A percentile compares a stretch with the other conserved stretches of the same genome.
Conservation (phyloP, 345 rosid species). For the Populus davidiana region DNA sequence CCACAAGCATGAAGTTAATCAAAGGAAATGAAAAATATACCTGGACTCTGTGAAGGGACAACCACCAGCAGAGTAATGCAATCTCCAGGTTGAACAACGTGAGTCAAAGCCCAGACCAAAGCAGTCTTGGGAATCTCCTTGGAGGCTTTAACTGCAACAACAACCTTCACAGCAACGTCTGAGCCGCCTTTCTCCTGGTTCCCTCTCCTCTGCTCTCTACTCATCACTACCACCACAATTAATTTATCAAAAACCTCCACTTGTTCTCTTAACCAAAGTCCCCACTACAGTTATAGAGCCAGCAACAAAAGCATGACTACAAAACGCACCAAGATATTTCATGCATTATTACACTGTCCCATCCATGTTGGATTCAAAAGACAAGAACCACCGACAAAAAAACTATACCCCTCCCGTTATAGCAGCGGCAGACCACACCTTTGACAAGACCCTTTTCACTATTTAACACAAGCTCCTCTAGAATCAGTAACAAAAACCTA, state of each 20-base stretch:
- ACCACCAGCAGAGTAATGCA: slow-evolving; percentile 89
- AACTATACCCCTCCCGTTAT: slow-evolving; percentile 22
- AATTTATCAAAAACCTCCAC: not conserved
- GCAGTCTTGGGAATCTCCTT: slow-evolving; percentile 93
- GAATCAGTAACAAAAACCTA: slow-evolving; percentile 12
- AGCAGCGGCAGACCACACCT: slow-evolving; percentile 32
- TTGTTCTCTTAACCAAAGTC: slow-evolving; percentile 11
- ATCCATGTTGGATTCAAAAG: slow-evolving; percentile 34
- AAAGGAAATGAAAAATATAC: slow-evolving; percentile 33
- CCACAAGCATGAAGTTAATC: not conserved
- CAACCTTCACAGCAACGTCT: slow-evolving; percentile 66
- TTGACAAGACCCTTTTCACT: slow-evolving; percentile 50
- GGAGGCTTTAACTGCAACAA: slow-evolving; percentile 94
- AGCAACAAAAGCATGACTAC: slow-evolving; percentile 7
- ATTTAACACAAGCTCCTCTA: slow-evolving; percentile 31
- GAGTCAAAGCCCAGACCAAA: slow-evolving; percentile 96
- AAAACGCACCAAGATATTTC: slow-evolving; percentile 12
- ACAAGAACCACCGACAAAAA: slow-evolving; percentile 37
- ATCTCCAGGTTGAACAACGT: slow-evolving; percentile 92
- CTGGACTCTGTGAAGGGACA: slow-evolving; percentile 66
- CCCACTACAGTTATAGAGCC: slow-evolving; percentile 23
- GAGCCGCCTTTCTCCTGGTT: slow-evolving; percentile 48
- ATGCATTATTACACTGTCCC: slow-evolving; percentile 42
- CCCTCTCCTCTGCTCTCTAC: slow-evolving; percentile 51
- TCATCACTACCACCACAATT: slow-evolving; percentile 39